These are phyloP conservation scores for Alnus glutinosa DNA, from an alignment of 306 rosid genomes.

Conservation along the genomic window DNA sequence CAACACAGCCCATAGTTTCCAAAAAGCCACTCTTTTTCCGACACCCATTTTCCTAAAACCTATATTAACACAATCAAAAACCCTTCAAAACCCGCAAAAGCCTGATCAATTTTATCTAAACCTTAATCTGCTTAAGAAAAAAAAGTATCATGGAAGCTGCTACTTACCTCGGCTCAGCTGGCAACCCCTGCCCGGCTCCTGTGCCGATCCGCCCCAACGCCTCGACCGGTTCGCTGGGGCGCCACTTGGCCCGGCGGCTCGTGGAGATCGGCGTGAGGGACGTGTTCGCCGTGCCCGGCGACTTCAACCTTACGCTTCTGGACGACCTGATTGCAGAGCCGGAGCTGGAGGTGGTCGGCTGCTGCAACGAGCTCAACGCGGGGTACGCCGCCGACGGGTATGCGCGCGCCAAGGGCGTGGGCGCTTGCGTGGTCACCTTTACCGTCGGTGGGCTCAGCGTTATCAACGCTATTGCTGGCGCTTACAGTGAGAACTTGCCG, in stretches of 20 bases:
- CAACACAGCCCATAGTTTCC: background rate
- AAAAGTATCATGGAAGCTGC: conserved; percentile 35
- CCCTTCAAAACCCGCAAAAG: background rate
- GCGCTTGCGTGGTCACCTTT: conserved; percentile 86
- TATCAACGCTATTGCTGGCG: conserved; percentile 88
- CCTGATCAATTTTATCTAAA: background rate
- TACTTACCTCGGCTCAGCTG: conserved; percentile 28
- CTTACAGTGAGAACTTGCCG: conserved; percentile 79
- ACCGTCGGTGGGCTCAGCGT: conserved; percentile 93
- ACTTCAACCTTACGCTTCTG: conserved; percentile 77
- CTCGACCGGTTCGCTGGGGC: conserved; percentile 54
- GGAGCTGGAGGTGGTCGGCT: conserved; percentile 65
- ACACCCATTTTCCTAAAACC: background rate
- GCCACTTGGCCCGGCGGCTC: conserved; percentile 71
- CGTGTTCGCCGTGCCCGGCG: conserved; percentile 87
- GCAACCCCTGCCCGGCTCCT: conserved; percentile 23
- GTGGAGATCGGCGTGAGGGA: conserved; percentile 63
- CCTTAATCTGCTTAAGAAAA: background rate
- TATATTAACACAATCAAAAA: background rate
- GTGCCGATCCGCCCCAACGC: conserved; percentile 30
- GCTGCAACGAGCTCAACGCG: conserved; percentile 94
- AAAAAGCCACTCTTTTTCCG: background rate
- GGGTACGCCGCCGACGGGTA: conserved; percentile 92
- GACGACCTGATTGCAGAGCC: conserved; percentile 80
- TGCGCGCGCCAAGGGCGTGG: conserved; percentile 77